These are phyloP conservation scores for Cutaneotrichosporon spelunceum DNA, from an alignment of 1,284 basidiomycete genomes.

Conservation along the genomic window DNA sequence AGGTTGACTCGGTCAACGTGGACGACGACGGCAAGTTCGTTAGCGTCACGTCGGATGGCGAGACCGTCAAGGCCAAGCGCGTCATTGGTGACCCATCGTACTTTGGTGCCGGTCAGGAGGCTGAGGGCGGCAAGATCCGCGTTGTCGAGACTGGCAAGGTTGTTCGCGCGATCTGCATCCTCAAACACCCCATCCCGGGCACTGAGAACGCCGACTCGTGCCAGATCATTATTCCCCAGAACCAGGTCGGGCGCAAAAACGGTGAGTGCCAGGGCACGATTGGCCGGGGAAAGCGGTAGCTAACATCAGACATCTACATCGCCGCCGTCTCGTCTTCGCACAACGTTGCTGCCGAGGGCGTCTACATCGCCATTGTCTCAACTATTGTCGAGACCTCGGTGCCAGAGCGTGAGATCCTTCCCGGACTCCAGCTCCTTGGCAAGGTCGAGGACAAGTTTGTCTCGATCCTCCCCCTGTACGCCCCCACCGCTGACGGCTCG, in stretches of 20 bases:
- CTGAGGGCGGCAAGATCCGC: constrained; percentile 65
- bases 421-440: constrained; percentile 88
- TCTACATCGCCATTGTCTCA: constrained; percentile 96
- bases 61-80: constrained; percentile 95
- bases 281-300: neutral
- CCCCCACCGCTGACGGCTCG: constrained; percentile 74
- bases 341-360: constrained; percentile 92
- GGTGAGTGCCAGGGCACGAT: no score
- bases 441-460: constrained; percentile 97
- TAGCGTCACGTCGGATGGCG: constrained; percentile 83
- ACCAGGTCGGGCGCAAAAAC: constrained; percentile 91
- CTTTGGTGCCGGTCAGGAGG: constrained; percentile 65
- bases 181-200: constrained; percentile 97
- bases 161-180: constrained; percentile 92
- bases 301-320: constrained; percentile 86
- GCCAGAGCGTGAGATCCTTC: constrained; percentile 87
- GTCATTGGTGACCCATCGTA: constrained; percentile 98
- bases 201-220: constrained; percentile 88
- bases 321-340: constrained; percentile 95
- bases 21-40: constrained; percentile 83
- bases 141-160: constrained; percentile 93
- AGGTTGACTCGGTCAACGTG: constrained; percentile 85
- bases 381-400: constrained; percentile 91
- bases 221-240: constrained; percentile 98
- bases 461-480: constrained; percentile 81